Conservation (phyloP, 1,139 yeast species). For the Hyphopichia burtonii region DNA sequence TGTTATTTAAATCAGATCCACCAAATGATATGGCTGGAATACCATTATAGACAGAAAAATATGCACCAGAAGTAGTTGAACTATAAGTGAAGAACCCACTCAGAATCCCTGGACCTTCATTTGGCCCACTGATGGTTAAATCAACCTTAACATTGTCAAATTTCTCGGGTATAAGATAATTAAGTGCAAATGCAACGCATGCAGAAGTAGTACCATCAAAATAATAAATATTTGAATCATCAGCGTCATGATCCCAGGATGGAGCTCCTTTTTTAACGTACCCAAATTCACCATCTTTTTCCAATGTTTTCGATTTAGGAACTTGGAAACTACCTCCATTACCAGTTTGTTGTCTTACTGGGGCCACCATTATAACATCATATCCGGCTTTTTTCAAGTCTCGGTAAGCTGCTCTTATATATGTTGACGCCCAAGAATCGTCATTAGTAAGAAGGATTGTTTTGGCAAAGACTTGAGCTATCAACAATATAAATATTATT, state of each 20-base stretch:
- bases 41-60: conserved; percentile 42
- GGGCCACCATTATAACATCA: conserved; percentile 32
- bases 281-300: conserved; percentile 35
- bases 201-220: conserved; percentile 47
- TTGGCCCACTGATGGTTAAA: conserved; percentile 46
- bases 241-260: conserved; percentile 42
- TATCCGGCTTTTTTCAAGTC: conserved; percentile 27
- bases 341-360: conserved; percentile 31
- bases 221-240: conserved; percentile 44
- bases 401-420: conserved; percentile 32
- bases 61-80: conserved; percentile 47
- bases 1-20: conserved; percentile 39
- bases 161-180: conserved; percentile 35
- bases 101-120: conserved; percentile 44
- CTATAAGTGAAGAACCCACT: conserved; percentile 37
- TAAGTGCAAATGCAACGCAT: conserved; percentile 41
- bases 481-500: not conserved
- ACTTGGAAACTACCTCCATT: conserved; percentile 29
- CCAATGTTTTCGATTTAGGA: conserved; percentile 18
- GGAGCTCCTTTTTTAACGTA: conserved; percentile 40
- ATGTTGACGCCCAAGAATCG: conserved; percentile 32
- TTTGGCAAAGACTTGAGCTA: conserved; percentile 6
- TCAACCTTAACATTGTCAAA: conserved; percentile 35
- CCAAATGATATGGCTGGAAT: conserved; percentile 40
- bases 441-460: conserved; percentile 33